Conservation (phyloP, 345 rosid species). For the Excoecaria agallocha region DNA sequence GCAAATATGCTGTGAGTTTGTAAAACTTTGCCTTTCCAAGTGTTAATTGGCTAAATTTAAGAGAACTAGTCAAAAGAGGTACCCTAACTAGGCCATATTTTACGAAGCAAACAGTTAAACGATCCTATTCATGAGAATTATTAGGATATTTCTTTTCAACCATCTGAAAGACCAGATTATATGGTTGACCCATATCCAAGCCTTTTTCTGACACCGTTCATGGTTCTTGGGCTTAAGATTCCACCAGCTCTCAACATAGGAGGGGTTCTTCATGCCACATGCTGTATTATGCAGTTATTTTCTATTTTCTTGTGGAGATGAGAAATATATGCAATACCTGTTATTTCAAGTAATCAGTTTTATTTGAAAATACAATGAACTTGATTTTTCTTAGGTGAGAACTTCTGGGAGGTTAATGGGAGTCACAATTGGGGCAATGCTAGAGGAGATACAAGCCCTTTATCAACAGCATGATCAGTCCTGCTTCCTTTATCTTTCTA, state of each 20-base stretch:
- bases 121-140: too few species aligned
- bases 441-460: conserved; percentile 83
- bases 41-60: conserved; percentile 6
- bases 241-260: not conserved
- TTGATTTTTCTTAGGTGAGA: conserved; percentile 60
- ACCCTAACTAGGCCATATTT: not conserved
- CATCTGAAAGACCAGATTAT: too few species aligned
- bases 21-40: conserved; percentile 12
- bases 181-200: too few species aligned
- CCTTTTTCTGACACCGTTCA: too few species aligned
- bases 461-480: conserved; percentile 96
- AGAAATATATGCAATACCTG: not conserved
- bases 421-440: conserved; percentile 87
- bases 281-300: not conserved
- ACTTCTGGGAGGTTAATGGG: conserved; percentile 95
- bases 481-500: conserved; percentile 95
- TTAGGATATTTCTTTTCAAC: too few species aligned
- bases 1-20: conserved; percentile 96
- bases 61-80: conserved; percentile 1
- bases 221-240: not conserved
- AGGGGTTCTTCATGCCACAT: not conserved
- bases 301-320: not conserved
- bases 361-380: conserved; percentile 6
- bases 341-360: conserved; percentile 6
- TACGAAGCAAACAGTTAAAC: too few species aligned